phyloP scores from a whole-genome alignment of 305 asterid genomes.

The Plantago lanceolata region DNA sequence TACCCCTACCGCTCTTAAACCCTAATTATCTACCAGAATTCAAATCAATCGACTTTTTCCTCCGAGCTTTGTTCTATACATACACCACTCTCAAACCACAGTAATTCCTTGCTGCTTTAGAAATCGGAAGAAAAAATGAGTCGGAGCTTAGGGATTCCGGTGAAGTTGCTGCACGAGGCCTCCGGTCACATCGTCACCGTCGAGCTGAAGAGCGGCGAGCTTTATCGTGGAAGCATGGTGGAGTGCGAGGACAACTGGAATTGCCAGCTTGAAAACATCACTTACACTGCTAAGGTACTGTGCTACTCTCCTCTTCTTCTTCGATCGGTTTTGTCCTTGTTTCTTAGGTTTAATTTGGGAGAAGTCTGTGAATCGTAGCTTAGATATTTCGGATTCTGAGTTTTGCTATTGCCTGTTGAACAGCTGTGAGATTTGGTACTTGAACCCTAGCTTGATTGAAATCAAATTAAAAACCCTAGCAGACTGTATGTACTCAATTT shows the following conservation, averaged over 20 bases:
- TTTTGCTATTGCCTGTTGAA: neutral
- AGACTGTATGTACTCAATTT: too few species aligned
- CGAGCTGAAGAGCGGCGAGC: conserved; percentile 87
- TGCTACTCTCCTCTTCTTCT: neutral
- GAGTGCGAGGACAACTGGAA: conserved; percentile 97
- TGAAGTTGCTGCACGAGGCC: conserved; percentile 94
- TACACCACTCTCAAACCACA: too few species aligned
- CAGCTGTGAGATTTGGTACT: conserved; percentile 1
- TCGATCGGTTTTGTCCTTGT: neutral
- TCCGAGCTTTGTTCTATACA: too few species aligned
- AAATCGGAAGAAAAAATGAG: conserved; percentile 36
- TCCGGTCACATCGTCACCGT: conserved; percentile 85
- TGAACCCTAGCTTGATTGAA: conserved; percentile 29
- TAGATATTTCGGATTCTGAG: neutral
- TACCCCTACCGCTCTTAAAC: too few species aligned
- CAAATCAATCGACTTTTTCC: too few species aligned
- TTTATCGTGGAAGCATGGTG: conserved; percentile 84
- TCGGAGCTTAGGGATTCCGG: conserved; percentile 88
- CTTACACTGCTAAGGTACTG: conserved; percentile 64
- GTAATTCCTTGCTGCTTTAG: neutral
- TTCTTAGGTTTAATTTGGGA: neutral
- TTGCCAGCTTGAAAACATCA: conserved; percentile 86
- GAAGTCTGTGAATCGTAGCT: neutral
- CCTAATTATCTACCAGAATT: neutral
- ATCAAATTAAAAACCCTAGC: neutral